Evolutionary conservation across 2,329 filamentous ascomycete genomes (phyloP), one percentile per base, ranked within the genome.

Genomic region (Metarhizium brunneum): DNA sequence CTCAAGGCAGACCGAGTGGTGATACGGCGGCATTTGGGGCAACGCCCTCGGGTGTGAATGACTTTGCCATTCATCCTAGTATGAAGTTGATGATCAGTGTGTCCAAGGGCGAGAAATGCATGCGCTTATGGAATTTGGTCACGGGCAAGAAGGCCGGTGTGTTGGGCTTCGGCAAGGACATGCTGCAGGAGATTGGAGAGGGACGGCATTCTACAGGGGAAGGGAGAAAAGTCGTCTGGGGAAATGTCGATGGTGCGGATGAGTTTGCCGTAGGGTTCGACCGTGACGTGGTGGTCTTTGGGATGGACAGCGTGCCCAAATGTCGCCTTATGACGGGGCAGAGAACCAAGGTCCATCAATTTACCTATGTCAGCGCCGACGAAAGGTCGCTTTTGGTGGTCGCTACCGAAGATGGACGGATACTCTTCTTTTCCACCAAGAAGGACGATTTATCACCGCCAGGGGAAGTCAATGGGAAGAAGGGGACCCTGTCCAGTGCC

Each of bases 21-120:
- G 92, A 96, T 69, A 97, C 92, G 18, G 90, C 91, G 7, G 85
- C 87, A 2, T 81, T 86, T 11, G 91, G 90, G 18, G 88, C 85
- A 50, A 83, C 87, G 30, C 92, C 92, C 0, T 83, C 86, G n/a
- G 94, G 94, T 18, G 84, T 97, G 62, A 97, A 96, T 69, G 89
- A 92, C 69, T 95, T 99, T 69, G 90, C 92, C 2, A 87, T 99
- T 30, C 94, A 99, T 69, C 92, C 94, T 0, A 95, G 89, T 69
- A 90, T 95, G 81, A 97, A 96, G 74, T 77, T 99, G 52, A 96
- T 97, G 89, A 84, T 99, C 58, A 95, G 84, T 63, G 91, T 97
- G 8, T 87, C 90, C 62, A 90, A 87, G 64, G 91, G 91, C 61
- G 94, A 99, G 74, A 85, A 84, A 61, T 90, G 86, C 66, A 95